Base-by-base conservation (phyloP, 2,329 filamentous ascomycete species). In the Trichoderma koningii region DNA sequence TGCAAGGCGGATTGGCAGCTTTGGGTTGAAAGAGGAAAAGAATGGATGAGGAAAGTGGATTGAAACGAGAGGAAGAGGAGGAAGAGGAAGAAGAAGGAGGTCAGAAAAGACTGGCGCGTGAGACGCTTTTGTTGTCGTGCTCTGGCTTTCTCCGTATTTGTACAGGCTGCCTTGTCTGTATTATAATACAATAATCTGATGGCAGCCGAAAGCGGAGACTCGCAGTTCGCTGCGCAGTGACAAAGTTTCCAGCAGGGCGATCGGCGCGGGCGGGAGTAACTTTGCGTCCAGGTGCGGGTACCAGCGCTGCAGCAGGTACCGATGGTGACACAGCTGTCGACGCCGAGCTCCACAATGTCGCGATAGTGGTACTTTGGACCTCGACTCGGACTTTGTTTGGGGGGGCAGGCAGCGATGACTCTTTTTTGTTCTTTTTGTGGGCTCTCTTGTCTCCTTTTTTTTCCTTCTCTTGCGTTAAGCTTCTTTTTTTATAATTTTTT, bases 141-240 rank as follows among this genome's bases (percentile, higher is more conserved):
- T 70, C 56, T 12, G 56, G 57, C 50, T 59, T 59, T 56, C n/a
- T 52, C 28, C 34, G 50, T 52, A 52, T n/a, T 52, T 23, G 12
- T 48, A 30, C 34, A 52, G 34, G 34, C 48, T 30, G 48, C 21
- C 21, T 26, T 30, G 12, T 4, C 15, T 26, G 23, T 28, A 52
- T 34, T 10, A 10, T 10, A 34, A 3, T 23, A 23, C 21, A 23
- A 26, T 14, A 55, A 55, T 50, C 34, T 34, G 38, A 45, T n/a
- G 48, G 28, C 53, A 64, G 69, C 69, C 69, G 69, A 71, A 69
- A 70, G 68, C 69, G 69, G 69, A 71, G 68, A 69, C 47, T 14
- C 28, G 63, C n/a, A 48, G 23, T 47, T 47, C 23, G n/a, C 26
- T 34, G 44, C 44, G 69, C 45, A 67, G 48, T 57, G 53, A 66